These are phyloP conservation scores for Globisporangium recalcitrans DNA, from an alignment of 352 stramenopile species.

Conservation along the genomic window DNA sequence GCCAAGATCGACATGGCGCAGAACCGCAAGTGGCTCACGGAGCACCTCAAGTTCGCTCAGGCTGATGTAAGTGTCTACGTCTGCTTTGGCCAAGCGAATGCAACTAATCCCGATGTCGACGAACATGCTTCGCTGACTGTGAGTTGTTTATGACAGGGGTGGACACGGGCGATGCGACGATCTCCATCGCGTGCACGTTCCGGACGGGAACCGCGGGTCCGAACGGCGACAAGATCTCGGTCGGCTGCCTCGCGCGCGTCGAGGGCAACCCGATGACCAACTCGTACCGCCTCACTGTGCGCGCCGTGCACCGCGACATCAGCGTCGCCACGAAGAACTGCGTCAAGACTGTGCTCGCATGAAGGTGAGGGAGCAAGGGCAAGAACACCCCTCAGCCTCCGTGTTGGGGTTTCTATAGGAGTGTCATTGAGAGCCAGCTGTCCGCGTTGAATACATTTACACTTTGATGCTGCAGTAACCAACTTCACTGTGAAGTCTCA, in stretches of 20 bases:
- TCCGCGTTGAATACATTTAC: too few species aligned
- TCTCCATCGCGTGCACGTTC: conserved; percentile 90
- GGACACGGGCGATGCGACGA: conserved; percentile 73
- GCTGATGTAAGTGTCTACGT: conserved; percentile 40
- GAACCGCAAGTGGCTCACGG: conserved; percentile 77
- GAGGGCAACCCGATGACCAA: conserved; percentile 82
- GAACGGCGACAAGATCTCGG: conserved; percentile 91
- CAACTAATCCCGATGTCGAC: not conserved
- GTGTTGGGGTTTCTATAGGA: too few species aligned
- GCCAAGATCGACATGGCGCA: conserved; percentile 82
- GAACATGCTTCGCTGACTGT: not conserved
- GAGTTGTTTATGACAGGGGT: conserved; percentile 25
- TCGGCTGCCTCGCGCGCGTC: conserved; percentile 90
- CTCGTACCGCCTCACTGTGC: conserved; percentile 87
- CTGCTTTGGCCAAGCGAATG: not conserved
- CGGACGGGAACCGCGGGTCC: conserved; percentile 84
- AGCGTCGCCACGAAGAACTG: conserved; percentile 66
- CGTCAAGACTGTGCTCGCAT: conserved; percentile 51
- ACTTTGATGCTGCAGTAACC: too few species aligned
- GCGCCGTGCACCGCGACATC: conserved; percentile 88
- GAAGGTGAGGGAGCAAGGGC: not conserved
- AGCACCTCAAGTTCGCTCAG: conserved; percentile 88
- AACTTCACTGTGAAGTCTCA: too few species aligned
- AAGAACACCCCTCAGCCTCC: too few species aligned
- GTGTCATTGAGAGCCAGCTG: too few species aligned